Evolutionary conservation across 2,329 filamentous ascomycete genomes (phyloP).

Genomic region (Pseudopithomyces maydicus): DNA sequence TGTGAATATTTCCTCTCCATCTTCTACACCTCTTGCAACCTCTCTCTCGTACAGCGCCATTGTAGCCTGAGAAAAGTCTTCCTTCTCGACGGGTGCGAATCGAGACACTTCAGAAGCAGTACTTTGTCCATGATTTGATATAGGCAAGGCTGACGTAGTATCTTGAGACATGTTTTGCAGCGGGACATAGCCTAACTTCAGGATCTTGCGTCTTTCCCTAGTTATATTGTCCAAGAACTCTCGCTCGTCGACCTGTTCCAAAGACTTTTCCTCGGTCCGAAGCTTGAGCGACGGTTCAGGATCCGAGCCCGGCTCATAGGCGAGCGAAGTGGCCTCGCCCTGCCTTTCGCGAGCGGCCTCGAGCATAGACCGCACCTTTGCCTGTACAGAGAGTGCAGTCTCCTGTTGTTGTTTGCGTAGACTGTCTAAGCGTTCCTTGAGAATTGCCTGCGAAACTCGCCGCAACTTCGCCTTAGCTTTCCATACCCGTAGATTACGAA

Average conservation of each 20-base stretch:
- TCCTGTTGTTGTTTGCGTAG: slow-evolving; percentile 71
- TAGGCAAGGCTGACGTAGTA: slow-evolving; percentile 29
- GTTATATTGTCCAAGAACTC: slow-evolving; percentile 63
- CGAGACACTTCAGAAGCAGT: slow-evolving; percentile 65
- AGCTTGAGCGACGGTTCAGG: slow-evolving; percentile 70
- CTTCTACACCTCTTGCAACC: slow-evolving; percentile 85
- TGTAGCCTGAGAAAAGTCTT: slow-evolving; percentile 85
- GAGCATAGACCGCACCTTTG: slow-evolving; percentile 58
- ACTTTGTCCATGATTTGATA: slow-evolving; percentile 44
- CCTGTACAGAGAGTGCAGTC: slow-evolving; percentile 63
- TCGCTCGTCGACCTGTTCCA: slow-evolving; percentile 63
- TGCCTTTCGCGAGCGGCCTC: slow-evolving; percentile 4
- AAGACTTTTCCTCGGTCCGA: slow-evolving; percentile 64
- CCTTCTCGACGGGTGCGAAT: slow-evolving; percentile 71
- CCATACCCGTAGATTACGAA: slow-evolving; percentile 84
- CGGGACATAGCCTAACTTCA: slow-evolving; percentile 73
- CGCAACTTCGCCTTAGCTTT: slow-evolving; percentile 88
- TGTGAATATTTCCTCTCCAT: slow-evolving; percentile 95
- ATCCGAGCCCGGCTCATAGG: slow-evolving; percentile 57
- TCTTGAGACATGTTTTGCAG: slow-evolving; percentile 52
- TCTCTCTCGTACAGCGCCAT: slow-evolving; percentile 91
- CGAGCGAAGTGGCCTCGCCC: slow-evolving; percentile 13
- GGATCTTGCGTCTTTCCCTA: slow-evolving; percentile 63
- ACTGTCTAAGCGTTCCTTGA: slow-evolving; percentile 69
- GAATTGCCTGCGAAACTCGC: slow-evolving; percentile 76